These are phyloP conservation scores for Emergomyces africanus DNA, from an alignment of 2,329 filamentous ascomycete genomes.

Conservation along the genomic window DNA sequence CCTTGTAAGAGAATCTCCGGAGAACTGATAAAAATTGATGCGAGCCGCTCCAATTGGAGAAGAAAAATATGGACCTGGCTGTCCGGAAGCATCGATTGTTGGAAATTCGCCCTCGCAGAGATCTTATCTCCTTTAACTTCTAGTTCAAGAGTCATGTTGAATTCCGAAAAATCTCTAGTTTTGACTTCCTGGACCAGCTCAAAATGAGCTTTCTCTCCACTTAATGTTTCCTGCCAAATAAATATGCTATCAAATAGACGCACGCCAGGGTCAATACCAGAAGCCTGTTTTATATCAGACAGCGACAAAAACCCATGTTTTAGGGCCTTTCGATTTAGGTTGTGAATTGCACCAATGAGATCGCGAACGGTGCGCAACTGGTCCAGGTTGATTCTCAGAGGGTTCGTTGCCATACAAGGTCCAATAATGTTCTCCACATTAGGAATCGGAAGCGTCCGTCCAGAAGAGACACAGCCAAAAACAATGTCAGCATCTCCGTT, in stretches of 20 bases:
- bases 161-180: slow-evolving; percentile 62
- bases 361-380: slow-evolving; percentile 43
- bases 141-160: slow-evolving; percentile 61
- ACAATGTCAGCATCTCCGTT: slow-evolving; percentile 53
- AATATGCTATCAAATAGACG: slow-evolving; percentile 65
- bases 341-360: slow-evolving; percentile 51
- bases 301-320: slow-evolving; percentile 52
- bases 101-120: slow-evolving; percentile 42
- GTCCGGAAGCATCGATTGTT: slow-evolving; percentile 40
- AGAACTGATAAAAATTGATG: slow-evolving; percentile 29
- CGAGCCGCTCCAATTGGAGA: slow-evolving; percentile 47
- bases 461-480: slow-evolving; percentile 71
- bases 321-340: slow-evolving; percentile 52
- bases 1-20: slow-evolving; percentile 22
- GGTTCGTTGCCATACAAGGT: slow-evolving; percentile 65
- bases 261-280: slow-evolving; percentile 38
- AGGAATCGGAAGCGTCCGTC: slow-evolving; percentile 57
- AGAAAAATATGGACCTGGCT: slow-evolving; percentile 45
- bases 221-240: slow-evolving; percentile 60
- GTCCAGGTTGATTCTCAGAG: slow-evolving; percentile 51
- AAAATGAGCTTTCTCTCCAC: slow-evolving; percentile 15
- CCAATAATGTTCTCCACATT: slow-evolving; percentile 63
- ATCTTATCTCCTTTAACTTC: slow-evolving; percentile 46
- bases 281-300: slow-evolving; percentile 53
- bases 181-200: slow-evolving; percentile 42